Base-by-base conservation (phyloP, 805 yeast species). In the Cyberlindnera japonica region DNA sequence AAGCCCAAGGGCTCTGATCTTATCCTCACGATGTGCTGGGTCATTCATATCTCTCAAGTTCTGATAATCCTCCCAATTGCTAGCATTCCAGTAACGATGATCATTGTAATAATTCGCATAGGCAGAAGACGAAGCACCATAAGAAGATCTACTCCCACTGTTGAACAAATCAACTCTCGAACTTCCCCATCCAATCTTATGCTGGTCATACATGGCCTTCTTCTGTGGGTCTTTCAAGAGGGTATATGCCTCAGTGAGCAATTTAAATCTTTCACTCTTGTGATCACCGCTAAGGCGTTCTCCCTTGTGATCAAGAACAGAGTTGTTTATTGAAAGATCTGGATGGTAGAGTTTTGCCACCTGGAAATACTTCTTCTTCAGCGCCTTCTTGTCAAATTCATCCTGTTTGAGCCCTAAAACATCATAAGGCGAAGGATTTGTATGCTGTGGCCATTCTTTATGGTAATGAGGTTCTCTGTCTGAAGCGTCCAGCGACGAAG, bases 291-390 rank as follows among this genome's bases (percentile, higher is more conserved):
- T 58, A 19, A 75, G 57, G 5, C 47, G 43, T 12, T 49, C 33
- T 5, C 72, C 68, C 15, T 53, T 44, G 28, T 57, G 59, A 27
- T 62, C 58, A 8, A 57, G 24, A 3, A 49, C 33, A 0, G 61
- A 49, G 0, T 47, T 41, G 24, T 60, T 57, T 14, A 52, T 44
- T 3, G 68, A 52, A 3, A 72, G 57, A 55, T 89, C 97, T 0
- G 97, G 96, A 57, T 89, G 96, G 52, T 89, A 89, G 9, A 79
- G 55, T 58, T 83, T 85, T 10, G 89, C 89, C 34, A 77, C 64
- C 38, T 74, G 68, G 49, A 73, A 75, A 53, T 81, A 83, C 33
- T 71, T 71, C 19, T 62, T 47, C 44, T 75, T 75, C 36, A 81
- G 61, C 22, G 58, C 47, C 10, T 51, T 59, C 36, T 58, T 58